Conservation (phyloP, 768 basidiomycete genomes). For the Boletus tylopilopsis region DNA sequence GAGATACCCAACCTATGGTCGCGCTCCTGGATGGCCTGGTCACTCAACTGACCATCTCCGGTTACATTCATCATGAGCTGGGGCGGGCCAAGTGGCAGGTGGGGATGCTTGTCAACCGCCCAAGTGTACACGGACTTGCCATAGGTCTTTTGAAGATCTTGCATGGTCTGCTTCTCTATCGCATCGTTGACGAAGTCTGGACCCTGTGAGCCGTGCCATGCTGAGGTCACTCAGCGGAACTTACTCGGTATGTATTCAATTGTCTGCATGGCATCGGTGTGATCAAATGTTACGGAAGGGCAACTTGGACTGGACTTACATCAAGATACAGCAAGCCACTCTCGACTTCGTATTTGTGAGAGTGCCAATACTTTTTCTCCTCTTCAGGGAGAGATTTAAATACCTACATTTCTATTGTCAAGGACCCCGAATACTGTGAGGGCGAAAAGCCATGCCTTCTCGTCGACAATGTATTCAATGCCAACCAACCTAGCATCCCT, state of each 20-base stretch:
- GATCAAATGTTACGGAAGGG: background rate
- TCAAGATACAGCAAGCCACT: slow-evolving; percentile 33
- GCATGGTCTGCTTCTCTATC: slow-evolving; percentile 39
- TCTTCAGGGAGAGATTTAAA: slow-evolving; percentile 41
- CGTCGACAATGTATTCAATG: slow-evolving; percentile 50
- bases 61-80: slow-evolving; percentile 46
- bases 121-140: slow-evolving; percentile 45
- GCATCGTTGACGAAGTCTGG: slow-evolving; percentile 31
- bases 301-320: slow-evolving; percentile 10
- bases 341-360: slow-evolving; percentile 46
- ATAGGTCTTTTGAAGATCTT: slow-evolving; percentile 43
- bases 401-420: too few relatives aligned
- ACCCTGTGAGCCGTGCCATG: background rate
- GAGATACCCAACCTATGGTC: slow-evolving; percentile 34
- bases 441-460: slow-evolving; percentile 22
- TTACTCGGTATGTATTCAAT: slow-evolving; percentile 27
- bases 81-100: slow-evolving; percentile 44
- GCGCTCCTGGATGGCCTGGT: slow-evolving; percentile 27
- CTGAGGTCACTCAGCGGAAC: background rate
- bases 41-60: slow-evolving; percentile 33
- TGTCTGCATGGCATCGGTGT: slow-evolving; percentile 6
- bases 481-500: slow-evolving; percentile 47
- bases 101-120: slow-evolving; percentile 36
- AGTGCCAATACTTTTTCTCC: slow-evolving; percentile 52
- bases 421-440: too few relatives aligned